Conservation (phyloP, 352 stramenopile genomes). For the Phytopythium oedochilum region DNA sequence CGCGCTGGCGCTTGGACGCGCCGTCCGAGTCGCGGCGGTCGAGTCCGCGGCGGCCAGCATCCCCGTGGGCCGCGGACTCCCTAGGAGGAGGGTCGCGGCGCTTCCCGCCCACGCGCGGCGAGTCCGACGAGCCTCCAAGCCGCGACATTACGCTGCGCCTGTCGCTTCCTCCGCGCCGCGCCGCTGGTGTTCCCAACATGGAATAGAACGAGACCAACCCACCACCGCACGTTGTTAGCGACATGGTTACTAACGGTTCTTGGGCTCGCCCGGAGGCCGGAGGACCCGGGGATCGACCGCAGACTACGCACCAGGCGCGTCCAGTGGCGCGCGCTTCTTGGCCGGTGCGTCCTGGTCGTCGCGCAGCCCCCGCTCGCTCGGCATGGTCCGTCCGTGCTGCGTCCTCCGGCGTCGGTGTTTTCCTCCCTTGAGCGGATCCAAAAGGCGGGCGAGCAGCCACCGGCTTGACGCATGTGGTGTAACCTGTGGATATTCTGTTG, state of each 20-base stretch:
- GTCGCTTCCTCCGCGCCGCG: not conserved
- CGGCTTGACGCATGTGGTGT: too few species aligned
- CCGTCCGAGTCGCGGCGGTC: conserved; percentile 26
- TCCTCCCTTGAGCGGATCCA: too few species aligned
- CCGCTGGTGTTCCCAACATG: not conserved
- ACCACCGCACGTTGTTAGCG: not conserved
- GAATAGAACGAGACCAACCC: too few species aligned
- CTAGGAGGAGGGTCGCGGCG: conserved; percentile 18
- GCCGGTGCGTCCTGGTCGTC: conserved; percentile 44
- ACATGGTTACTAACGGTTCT: not conserved
- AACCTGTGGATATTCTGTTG: too few species aligned
- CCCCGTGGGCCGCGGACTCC: conserved; percentile 18
- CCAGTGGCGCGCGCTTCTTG: conserved; percentile 47
- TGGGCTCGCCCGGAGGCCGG: not conserved
- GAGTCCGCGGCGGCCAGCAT: conserved; percentile 16
- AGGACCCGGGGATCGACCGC: not conserved
- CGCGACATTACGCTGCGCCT: conserved; percentile 23
- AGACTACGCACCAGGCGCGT: conserved; percentile 22
- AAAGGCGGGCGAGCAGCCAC: too few species aligned
- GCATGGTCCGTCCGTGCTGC: too few species aligned
- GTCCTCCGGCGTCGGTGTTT: too few species aligned
- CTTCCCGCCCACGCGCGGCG: conserved; percentile 11
- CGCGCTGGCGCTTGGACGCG: conserved; percentile 32
- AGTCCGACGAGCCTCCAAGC: conserved; percentile 20
- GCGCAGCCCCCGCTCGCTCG: conserved; percentile 47